phyloP scores from a whole-genome alignment of 2,329 filamentous ascomycete species.

The Colletotrichum sp. region DNA sequence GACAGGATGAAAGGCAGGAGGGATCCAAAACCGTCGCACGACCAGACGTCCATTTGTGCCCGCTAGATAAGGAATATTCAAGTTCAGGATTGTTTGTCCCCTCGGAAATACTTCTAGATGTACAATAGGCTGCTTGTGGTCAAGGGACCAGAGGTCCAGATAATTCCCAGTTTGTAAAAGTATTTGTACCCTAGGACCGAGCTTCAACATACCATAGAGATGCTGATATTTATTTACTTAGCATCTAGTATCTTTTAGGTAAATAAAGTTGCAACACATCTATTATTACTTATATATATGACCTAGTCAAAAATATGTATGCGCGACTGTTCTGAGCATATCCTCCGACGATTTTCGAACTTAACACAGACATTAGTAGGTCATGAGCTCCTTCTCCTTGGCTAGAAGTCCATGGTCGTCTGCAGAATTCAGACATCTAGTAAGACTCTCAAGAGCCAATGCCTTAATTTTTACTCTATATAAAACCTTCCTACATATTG shows the following conservation, averaged over 20 bases:
- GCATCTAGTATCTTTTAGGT: too few relatives aligned
- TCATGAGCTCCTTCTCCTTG: accelerated
- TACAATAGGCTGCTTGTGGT: too few relatives aligned
- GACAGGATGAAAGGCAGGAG: neutral
- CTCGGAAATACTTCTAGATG: too few relatives aligned
- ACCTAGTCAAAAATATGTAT: neutral
- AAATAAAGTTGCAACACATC: too few relatives aligned
- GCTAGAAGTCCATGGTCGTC: accelerated
- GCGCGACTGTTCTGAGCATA: neutral
- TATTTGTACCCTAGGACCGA: too few relatives aligned
- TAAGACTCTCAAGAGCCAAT: neutral
- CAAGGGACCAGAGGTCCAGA: too few relatives aligned
- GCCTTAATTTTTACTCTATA: too few relatives aligned
- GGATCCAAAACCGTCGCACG: accelerated
- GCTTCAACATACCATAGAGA: too few relatives aligned
- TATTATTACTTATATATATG: neutral
- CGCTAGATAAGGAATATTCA: accelerated
- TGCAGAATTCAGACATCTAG: accelerated
- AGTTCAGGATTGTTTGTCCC: too few relatives aligned
- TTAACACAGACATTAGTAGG: accelerated
- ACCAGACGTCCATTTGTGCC: neutral
- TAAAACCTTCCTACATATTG: too few relatives aligned
- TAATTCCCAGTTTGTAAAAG: too few relatives aligned
- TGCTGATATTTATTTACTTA: too few relatives aligned
- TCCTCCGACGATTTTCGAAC: neutral